Percentiles rank a stretch among this genome's conserved stretches.
phyloP scores from a whole-genome alignment of 495 filamentous ascomycete genomes.

The Alectoria sarmentosa region DNA sequence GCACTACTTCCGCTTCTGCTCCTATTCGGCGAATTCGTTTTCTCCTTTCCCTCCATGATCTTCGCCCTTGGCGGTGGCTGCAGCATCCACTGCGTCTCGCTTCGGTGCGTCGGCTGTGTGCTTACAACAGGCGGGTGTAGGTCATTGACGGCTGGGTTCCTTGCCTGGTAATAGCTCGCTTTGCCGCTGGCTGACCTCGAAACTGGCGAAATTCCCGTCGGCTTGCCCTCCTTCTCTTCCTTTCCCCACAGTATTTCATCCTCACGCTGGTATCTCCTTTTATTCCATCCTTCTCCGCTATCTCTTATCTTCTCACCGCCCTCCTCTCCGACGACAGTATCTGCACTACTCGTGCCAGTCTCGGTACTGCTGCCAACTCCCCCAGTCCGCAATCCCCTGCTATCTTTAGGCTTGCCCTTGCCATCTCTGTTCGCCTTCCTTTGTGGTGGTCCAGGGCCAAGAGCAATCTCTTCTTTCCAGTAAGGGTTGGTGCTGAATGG shows the following conservation, averaged over 20 bases:
- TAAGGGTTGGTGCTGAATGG: conserved; percentile 78
- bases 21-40: conserved; percentile 36
- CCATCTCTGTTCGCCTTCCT: conserved; percentile 29
- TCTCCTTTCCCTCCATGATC: conserved; percentile 77
- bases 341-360: conserved; percentile 31
- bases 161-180: conserved; percentile 56
- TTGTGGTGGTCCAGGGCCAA: conserved; percentile 68
- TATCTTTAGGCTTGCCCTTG: conserved; percentile 33
- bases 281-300: conserved; percentile 59
- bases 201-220: conserved; percentile 39
- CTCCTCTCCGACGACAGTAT: conserved; percentile 32
- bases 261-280: conserved; percentile 70
- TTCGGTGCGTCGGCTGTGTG: conserved; percentile 55
- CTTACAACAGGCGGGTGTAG: conserved; percentile 81
- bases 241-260: conserved; percentile 77
- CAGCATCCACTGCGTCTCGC: conserved; percentile 80
- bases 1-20: conserved; percentile 43
- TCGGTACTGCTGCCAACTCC: conserved; percentile 28
- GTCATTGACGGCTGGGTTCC: conserved; percentile 76
- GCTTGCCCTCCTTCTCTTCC: conserved; percentile 28
- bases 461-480: conserved; percentile 75
- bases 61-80: conserved; percentile 78
- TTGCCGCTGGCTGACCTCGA: conserved; percentile 46
- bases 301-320: conserved; percentile 21
- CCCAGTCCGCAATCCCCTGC: conserved; percentile 35